Evolutionary conservation across 2,329 filamentous ascomycete species (phyloP).

Genomic region (Cordyceps fumosorosea): DNA sequence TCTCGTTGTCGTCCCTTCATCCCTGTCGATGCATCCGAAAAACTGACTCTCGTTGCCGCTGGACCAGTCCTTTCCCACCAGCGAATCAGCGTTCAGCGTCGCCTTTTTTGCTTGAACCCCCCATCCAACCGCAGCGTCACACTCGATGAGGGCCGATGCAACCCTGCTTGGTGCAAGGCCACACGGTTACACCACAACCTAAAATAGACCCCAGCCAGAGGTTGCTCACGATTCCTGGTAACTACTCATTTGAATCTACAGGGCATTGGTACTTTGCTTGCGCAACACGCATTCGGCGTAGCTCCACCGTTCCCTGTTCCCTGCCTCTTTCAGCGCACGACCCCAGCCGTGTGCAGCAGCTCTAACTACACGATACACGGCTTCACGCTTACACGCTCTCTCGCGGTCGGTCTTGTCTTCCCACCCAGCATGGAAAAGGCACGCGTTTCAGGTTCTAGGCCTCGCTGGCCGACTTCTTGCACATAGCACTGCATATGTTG

Average conservation of each 20-base stretch:
- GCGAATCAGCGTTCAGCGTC: slow-evolving; percentile 9
- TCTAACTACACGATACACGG: slow-evolving; percentile 1
- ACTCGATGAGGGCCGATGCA: slow-evolving; percentile 1
- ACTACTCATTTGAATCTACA: background rate
- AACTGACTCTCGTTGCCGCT: slow-evolving; percentile 10
- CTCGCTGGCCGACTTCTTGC: slow-evolving; percentile 2
- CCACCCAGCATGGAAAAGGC: background rate
- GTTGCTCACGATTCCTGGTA: background rate
- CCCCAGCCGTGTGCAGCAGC: background rate
- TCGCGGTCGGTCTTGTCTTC: background rate
- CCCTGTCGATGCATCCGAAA: background rate
- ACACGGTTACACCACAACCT: background rate
- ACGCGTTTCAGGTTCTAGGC: slow-evolving; percentile 13
- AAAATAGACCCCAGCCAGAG: background rate
- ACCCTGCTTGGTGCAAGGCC: background rate
- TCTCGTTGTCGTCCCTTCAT: background rate
- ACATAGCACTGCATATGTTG: background rate
- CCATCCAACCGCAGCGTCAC: background rate
- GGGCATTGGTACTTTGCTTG: background rate
- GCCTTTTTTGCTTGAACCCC: background rate
- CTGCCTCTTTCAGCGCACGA: slow-evolving; percentile 4
- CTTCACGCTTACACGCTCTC: slow-evolving; percentile 8
- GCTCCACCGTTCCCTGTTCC: slow-evolving; percentile 7
- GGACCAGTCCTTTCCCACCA: background rate
- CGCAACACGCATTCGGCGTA: background rate